Percentiles rank a stretch among this genome's conserved stretches.
Evolutionary conservation across 2,329 filamentous ascomycete genomes (phyloP).

Genomic region (Botrytis byssoidea): DNA sequence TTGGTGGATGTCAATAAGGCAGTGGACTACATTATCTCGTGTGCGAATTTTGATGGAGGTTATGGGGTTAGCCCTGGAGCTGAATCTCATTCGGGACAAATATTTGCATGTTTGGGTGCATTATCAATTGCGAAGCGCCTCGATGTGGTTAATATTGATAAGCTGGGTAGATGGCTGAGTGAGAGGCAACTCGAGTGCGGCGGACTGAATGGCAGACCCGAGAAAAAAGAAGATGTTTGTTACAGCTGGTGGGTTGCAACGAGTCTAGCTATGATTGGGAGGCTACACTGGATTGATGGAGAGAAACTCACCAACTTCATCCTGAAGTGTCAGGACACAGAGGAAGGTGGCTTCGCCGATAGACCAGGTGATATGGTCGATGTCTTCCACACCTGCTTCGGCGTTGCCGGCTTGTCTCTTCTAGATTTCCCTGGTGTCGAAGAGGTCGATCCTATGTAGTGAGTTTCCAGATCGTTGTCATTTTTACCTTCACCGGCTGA

Average conservation of each 20-base stretch:
- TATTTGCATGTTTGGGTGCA: constrained; percentile 90
- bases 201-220: constrained; percentile 88
- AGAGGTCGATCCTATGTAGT: constrained; percentile 86
- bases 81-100: constrained; percentile 92
- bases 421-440: constrained; percentile 73
- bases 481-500: constrained; percentile 24
- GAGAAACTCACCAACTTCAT: constrained; percentile 79
- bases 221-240: constrained; percentile 95
- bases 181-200: constrained; percentile 86
- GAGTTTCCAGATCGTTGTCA: constrained; percentile 36
- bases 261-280: constrained; percentile 84
- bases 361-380: constrained; percentile 93
- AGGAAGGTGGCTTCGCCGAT: constrained; percentile 83
- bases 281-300: constrained; percentile 89
- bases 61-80: constrained; percentile 88
- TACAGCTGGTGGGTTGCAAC: constrained; percentile 99
- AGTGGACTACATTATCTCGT: constrained; percentile 74
- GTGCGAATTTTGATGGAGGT: constrained; percentile 90
- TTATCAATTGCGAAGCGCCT: constrained; percentile 79
- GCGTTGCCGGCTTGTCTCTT: constrained; percentile 82
- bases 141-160: constrained; percentile 79
- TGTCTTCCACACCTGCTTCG: constrained; percentile 93
- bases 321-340: constrained; percentile 80
- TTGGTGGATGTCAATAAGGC: constrained; percentile 78
- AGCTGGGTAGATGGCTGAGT: constrained; percentile 84